Percentiles rank a stretch among this genome's conserved stretches.
Conservation (phyloP, 2,329 filamentous ascomycete species). For the Chalara sp. region DNA sequence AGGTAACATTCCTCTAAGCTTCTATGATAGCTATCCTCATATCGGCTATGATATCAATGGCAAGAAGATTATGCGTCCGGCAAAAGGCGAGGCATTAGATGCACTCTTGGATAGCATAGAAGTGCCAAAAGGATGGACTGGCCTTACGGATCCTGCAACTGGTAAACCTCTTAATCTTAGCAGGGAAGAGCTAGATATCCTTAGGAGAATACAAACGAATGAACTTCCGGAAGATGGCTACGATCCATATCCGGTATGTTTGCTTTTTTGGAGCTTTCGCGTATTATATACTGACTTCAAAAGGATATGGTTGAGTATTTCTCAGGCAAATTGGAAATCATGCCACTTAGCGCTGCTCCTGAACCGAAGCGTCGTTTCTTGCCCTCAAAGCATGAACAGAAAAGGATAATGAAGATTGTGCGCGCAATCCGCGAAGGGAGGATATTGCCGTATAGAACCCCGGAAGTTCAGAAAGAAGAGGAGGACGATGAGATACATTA, state of each 20-base stretch:
- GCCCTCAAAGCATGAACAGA: slow-evolving; percentile 94
- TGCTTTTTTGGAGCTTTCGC: not conserved
- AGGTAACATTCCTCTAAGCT: slow-evolving; percentile 85
- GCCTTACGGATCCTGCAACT: slow-evolving; percentile 86
- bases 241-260: slow-evolving; percentile 76
- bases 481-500: slow-evolving; percentile 64
- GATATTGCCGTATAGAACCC: slow-evolving; percentile 83
- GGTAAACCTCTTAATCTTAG: slow-evolving; percentile 87
- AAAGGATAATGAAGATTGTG: slow-evolving; percentile 94
- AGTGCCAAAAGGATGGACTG: slow-evolving; percentile 94
- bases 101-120: slow-evolving; percentile 94
- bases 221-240: slow-evolving; percentile 83
- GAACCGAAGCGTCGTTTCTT: slow-evolving; percentile 95
- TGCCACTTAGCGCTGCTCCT: slow-evolving; percentile 90
- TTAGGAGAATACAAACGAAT: slow-evolving; percentile 83
- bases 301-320: slow-evolving; percentile 90
- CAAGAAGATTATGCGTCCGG: slow-evolving; percentile 94
- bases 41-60: slow-evolving; percentile 99
- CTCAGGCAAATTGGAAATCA: slow-evolving; percentile 80
- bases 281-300: slow-evolving; percentile 14
- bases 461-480: slow-evolving; percentile 63
- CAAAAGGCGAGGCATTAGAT: slow-evolving; percentile 88
- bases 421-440: slow-evolving; percentile 90
- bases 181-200: slow-evolving; percentile 79
- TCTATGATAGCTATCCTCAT: slow-evolving; percentile 96